A percentile compares a stretch with the other conserved stretches of the same genome.
Conservation (phyloP, 1,139 yeast species). For the Arxiozyma heterogenica region DNA sequence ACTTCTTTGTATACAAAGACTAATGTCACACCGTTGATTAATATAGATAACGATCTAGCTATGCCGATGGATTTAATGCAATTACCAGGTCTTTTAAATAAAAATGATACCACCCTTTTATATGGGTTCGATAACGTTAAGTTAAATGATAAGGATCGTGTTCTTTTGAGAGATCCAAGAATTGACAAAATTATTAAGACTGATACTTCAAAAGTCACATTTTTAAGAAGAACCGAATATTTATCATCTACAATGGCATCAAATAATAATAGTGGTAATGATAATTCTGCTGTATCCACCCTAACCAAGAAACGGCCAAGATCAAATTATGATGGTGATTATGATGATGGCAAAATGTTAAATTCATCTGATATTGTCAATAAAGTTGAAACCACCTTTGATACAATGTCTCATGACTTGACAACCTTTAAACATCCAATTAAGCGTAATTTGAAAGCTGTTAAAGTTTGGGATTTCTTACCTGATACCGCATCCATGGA, state of each 20-base stretch:
- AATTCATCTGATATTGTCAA: constrained; percentile 24
- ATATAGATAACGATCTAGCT: constrained; percentile 67
- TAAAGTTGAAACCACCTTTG: constrained; percentile 69
- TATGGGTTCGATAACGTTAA: constrained; percentile 34
- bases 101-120: constrained; percentile 44
- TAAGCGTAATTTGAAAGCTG: constrained; percentile 65
- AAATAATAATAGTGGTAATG: constrained; percentile 7
- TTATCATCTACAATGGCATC: constrained; percentile 34
- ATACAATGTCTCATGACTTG: constrained; percentile 39
- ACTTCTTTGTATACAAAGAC: constrained; percentile 70
- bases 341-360: constrained; percentile 18
- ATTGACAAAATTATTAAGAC: constrained; percentile 45
- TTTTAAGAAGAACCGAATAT: constrained; percentile 90
- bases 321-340: constrained; percentile 16
- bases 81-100: constrained; percentile 61
- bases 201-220: constrained; percentile 54
- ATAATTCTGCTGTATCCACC: not conserved
- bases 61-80: constrained; percentile 68
- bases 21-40: constrained; percentile 56
- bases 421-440: constrained; percentile 59
- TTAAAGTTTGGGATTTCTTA: constrained; percentile 66
- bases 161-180: constrained; percentile 69
- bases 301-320: constrained; percentile 16
- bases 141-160: constrained; percentile 70
- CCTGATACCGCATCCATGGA: constrained; percentile 91